Base-by-base conservation (phyloP, 345 rosid species). In the Zanthoxylum bungeanum region DNA sequence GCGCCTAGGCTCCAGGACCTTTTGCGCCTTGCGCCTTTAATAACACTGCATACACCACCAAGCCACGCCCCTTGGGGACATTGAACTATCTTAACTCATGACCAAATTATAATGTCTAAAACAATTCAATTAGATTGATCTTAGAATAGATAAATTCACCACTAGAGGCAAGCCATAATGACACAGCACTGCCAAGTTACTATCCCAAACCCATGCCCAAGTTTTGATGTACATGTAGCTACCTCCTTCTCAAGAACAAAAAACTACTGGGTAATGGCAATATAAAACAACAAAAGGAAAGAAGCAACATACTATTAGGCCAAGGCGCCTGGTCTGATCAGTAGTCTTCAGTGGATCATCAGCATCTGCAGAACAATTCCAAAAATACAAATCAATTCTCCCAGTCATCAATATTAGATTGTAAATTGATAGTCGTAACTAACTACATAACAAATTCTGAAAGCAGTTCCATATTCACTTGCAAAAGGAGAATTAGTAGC, bases 281-380 rank as follows among this genome's bases (percentile, higher is more conserved):
- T 39, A 9, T 11, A 44, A 30, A 3, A 0, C 14, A 27, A 33
- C 7, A 14, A 60, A 52, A 30, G 3, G 5, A 21, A 55, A 69
- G 47, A 64, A 44, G 24, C 31, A 52, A 52, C 89, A 58, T 89
- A 95, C 99, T 42, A 92, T 91, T 51, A 95, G 82, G 73, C 99
- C 98, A 66, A 95, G 98, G 63, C 75, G 88, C 80, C 97, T 89
- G 9, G 98, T 92, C 80, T 95, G 98, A 73, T 95, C 97, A 1
- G 94, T 92, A 12, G 96, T 91, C 89, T 91, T 95, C 87, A 95
- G 68, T 0, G 98, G 99, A 80, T 95, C 99, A 83, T 95, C 98
- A 7, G 88, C 53, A 78, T 95, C 99, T 95, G 86, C 81, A 69
- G 10, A 11, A 66, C n/a, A 77, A 47, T 65, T 60, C 28, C 55